phyloP scores from a whole-genome alignment of 2,329 filamentous ascomycete species.

The Plenodomus lindquistii region DNA sequence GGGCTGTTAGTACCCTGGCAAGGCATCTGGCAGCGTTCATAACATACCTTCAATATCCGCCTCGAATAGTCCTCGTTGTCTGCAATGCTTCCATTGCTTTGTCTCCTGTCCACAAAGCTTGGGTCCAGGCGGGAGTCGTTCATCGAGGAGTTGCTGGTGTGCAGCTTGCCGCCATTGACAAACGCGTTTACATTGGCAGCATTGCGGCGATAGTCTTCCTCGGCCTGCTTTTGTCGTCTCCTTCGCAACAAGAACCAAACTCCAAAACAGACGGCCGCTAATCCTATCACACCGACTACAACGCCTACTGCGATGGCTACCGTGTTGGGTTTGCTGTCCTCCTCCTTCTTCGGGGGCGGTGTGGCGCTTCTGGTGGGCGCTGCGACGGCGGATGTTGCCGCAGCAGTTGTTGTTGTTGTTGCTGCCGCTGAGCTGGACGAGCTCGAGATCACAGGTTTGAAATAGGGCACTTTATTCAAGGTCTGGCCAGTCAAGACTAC shows the following conservation, averaged over 20 bases:
- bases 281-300: constrained; percentile 77
- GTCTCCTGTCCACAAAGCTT: constrained; percentile 75
- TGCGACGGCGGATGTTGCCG: constrained; percentile 5
- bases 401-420: constrained; percentile 23
- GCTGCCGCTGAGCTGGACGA: constrained; percentile 23
- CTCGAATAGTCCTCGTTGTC: constrained; percentile 97
- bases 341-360: constrained; percentile 42
- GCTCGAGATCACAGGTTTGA: constrained; percentile 23
- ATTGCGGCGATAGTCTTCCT: constrained; percentile 83
- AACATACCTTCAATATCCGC: constrained; percentile 83
- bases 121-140: constrained; percentile 86
- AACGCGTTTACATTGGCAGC: constrained; percentile 79
- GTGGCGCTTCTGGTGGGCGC: constrained; percentile 11
- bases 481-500: constrained; percentile 58
- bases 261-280: constrained; percentile 68
- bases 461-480: constrained; percentile 43
- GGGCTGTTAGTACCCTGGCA: constrained; percentile 12
- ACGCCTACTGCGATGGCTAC: constrained; percentile 85
- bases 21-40: background rate
- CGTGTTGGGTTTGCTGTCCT: constrained; percentile 61
- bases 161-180: constrained; percentile 61
- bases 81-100: constrained; percentile 94
- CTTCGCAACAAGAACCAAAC: constrained; percentile 75
- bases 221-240: constrained; percentile 74
- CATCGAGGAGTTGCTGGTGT: constrained; percentile 70